These are phyloP conservation scores for Fraxinus greggii DNA, from an alignment of 305 asterid genomes.

Conservation along the genomic window DNA sequence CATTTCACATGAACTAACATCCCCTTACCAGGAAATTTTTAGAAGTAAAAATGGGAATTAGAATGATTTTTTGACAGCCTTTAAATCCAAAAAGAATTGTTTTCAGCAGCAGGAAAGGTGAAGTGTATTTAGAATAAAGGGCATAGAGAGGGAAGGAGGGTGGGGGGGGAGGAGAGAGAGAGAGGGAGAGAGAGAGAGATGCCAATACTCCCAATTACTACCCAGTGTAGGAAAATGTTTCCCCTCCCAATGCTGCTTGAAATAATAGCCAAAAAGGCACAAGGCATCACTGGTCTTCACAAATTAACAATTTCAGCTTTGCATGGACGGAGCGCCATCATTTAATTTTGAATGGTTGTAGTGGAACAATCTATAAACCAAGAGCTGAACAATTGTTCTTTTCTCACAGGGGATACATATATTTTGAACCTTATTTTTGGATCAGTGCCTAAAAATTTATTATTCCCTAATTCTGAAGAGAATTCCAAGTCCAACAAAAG, in stretches of 20 bases:
- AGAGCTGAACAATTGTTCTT: slow-evolving; percentile 14
- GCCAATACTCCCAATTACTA: slow-evolving; percentile 66
- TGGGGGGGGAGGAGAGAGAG: slow-evolving; percentile 21
- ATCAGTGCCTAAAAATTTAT: slow-evolving; percentile 46
- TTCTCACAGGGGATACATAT: slow-evolving; percentile 48
- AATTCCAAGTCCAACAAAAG: slow-evolving; percentile 33
- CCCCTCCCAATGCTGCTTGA: slow-evolving; percentile 59
- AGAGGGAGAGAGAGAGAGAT: slow-evolving; percentile 37
- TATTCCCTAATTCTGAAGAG: slow-evolving; percentile 36
- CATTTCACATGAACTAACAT: slow-evolving; percentile 65
- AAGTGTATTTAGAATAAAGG: slow-evolving; percentile 44
- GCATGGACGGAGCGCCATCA: slow-evolving; percentile 50
- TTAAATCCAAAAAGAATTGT: slow-evolving; percentile 55
- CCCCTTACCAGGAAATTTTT: slow-evolving; percentile 96
- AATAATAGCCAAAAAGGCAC: slow-evolving; percentile 57
- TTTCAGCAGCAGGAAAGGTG: slow-evolving; percentile 61
- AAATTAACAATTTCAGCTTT: slow-evolving; percentile 54
- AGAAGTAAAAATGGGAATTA: slow-evolving; percentile 33
- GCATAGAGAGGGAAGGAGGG: slow-evolving; percentile 23
- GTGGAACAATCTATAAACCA: slow-evolving; percentile 25
- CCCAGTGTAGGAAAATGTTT: slow-evolving; percentile 57
- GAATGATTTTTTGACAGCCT: slow-evolving; percentile 72
- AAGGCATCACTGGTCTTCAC: slow-evolving; percentile 51
- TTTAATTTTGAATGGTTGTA: slow-evolving; percentile 36
- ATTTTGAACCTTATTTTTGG: slow-evolving; percentile 36